Base-by-base conservation (phyloP, 345 rosid genomes). In the Melaleuca alternifolia region DNA sequence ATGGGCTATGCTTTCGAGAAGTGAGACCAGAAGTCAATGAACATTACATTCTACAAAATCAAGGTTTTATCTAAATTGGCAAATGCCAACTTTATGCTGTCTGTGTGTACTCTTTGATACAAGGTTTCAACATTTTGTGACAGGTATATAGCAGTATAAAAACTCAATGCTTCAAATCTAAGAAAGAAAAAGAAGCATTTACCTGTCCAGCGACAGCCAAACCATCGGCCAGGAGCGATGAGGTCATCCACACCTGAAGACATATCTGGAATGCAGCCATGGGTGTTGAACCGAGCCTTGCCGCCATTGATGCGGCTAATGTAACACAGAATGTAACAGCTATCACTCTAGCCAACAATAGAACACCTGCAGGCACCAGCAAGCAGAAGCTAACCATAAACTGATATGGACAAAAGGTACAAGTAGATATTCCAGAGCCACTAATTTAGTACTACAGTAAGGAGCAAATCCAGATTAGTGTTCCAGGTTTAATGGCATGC, bases 181-280 rank as follows among this genome's bases (percentile, higher is more conserved):
- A 71, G 79, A 71, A 41, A 71, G 79, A 71, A 79, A 79, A 50
- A 11, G 84, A 28, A 50, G 37, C 52, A 46, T 48, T 57, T 20
- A 97, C 99, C 98, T 97, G 99, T 84, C 96, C 99, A 28, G 99
- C 99, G 59, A 97, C 96, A 8, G 99, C 99, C 87, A 97, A 91
- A 54, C 99, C 99, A 91, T 97, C 99, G 5, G 98, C 95, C 11
- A 97, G 99, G 83, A 97, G 99, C 50, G 99, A 97, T 50, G 99
- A 94, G 23, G 98, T 96, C 88, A 97, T 83, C 99, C 99, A 97
- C 82, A 97, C 98, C 88, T 97, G 99, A 77, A 97, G 91, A 87
- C 99, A 97, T 26, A 96, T 90, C 88, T 97, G 98, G 83, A 97
- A 97, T 10, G 99, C 98, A 46, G 98, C 99, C 99, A 97, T 97